Conservation (phyloP, 257 asterid species). For the Ilex asprella region DNA sequence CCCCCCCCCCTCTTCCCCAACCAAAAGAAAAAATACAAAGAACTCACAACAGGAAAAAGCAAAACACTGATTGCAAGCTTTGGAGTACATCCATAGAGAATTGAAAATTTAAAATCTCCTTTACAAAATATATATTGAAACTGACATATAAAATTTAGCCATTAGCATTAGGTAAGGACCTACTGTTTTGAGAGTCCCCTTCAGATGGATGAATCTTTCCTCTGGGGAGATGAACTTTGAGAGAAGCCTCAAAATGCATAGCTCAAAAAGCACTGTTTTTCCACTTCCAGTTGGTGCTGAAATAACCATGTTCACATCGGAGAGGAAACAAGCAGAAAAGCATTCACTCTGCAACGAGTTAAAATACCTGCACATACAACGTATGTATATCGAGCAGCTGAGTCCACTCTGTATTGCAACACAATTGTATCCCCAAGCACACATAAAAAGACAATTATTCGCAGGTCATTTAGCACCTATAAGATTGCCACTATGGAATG, state of each 20-base stretch:
- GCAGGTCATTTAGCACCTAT: not conserved
- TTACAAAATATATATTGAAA: too few relatives aligned
- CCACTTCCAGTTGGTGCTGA: conserved; percentile 99
- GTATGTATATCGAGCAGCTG: conserved; percentile 2
- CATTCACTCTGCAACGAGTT: conserved; percentile 97
- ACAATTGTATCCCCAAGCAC: not conserved
- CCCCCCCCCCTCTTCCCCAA: too few relatives aligned
- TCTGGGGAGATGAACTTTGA: conserved; percentile 68
- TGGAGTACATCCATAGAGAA: too few relatives aligned
- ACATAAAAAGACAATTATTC: not conserved
- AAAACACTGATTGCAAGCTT: too few relatives aligned
- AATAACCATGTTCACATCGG: conserved; percentile 89
- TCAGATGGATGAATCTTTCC: conserved; percentile 50
- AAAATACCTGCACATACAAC: conserved; percentile 56
- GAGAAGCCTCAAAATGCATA: conserved; percentile 92
- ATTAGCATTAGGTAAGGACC: conserved; percentile 18
- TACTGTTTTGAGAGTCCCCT: conserved; percentile 88
- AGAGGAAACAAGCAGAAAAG: conserved; percentile 71
- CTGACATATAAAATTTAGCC: too few relatives aligned
- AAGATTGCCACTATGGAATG: not conserved
- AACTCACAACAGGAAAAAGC: too few relatives aligned
- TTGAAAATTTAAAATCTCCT: too few relatives aligned
- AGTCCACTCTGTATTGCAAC: conserved; percentile 2
- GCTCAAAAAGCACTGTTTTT: conserved; percentile 87
- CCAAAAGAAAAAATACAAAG: too few relatives aligned